Evolutionary conservation across 306 rosid genomes (phyloP).

Genomic region (Leucaena leucocephala): DNA sequence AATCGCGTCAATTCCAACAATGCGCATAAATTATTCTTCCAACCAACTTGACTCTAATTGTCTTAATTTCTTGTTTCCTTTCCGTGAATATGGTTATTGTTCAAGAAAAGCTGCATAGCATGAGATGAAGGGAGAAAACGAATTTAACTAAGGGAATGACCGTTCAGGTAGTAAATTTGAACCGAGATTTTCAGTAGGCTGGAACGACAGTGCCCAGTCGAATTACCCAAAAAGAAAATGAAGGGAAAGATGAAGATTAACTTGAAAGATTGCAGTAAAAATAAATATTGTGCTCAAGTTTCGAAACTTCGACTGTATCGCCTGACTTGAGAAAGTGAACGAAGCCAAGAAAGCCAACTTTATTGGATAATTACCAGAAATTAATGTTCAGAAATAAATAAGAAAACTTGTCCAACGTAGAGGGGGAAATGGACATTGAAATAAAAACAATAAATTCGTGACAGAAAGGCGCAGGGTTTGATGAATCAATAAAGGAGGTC

Average conservation of each 20-base stretch:
- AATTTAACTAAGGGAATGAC: conserved; percentile 14
- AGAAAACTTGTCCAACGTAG: background rate
- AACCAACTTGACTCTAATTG: conserved; percentile 13
- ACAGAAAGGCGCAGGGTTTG: background rate
- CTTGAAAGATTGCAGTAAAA: background rate
- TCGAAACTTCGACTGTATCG: conserved; percentile 15
- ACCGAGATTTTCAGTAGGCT: background rate
- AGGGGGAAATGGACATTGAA: background rate
- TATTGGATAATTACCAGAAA: background rate
- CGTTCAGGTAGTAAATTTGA: conserved; percentile 8
- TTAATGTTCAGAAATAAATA: conserved; percentile 6
- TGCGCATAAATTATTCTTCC: conserved; percentile 39
- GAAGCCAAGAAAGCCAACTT: conserved; percentile 11
- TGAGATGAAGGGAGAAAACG: conserved; percentile 1
- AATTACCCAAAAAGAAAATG: background rate
- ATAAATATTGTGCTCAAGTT: background rate
- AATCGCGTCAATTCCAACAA: conserved; percentile 33
- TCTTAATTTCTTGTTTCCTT: conserved; percentile 28
- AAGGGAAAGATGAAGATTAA: background rate
- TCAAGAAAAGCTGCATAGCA: conserved; percentile 45
- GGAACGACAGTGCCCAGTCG: conserved; percentile 19
- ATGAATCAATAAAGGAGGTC: conserved; percentile 17
- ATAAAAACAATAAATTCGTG: conserved; percentile 3
- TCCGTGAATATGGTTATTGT: conserved; percentile 36
- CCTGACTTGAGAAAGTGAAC: conserved; percentile 5